Evolutionary conservation across 2,329 filamentous ascomycete genomes (phyloP).

Genomic region (Aspergillus tamarii): DNA sequence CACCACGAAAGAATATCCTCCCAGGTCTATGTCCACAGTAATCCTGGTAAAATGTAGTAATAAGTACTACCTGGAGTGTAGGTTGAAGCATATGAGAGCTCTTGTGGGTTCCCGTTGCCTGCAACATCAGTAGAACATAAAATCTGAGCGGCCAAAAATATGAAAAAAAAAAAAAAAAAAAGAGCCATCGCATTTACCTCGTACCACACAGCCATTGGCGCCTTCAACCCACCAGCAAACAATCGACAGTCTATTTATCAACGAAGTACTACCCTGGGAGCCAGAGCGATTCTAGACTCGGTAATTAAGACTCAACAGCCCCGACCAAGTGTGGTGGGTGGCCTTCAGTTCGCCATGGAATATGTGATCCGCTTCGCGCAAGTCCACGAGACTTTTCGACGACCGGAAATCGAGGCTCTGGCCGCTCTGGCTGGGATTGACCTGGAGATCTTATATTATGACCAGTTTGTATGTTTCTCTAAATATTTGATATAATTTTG

Average conservation of each 20-base stretch:
- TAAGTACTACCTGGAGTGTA: background rate
- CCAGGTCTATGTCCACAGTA: background rate
- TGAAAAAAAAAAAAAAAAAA: background rate
- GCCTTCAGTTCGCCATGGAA: slow-evolving; percentile 54
- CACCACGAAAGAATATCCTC: background rate
- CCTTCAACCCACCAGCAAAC: background rate
- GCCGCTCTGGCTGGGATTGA: slow-evolving; percentile 69
- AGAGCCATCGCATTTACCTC: background rate
- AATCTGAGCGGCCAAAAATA: background rate
- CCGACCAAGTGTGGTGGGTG: slow-evolving; percentile 3
- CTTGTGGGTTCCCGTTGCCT: background rate
- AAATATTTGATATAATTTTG: slow-evolving; percentile 9
- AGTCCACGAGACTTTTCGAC: slow-evolving; percentile 85
- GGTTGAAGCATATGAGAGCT: background rate
- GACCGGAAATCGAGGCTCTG: slow-evolving; percentile 80
- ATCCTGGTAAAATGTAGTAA: background rate
- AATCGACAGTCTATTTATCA: background rate
- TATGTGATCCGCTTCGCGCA: slow-evolving; percentile 91
- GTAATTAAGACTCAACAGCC: background rate
- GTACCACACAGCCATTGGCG: background rate
- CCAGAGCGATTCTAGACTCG: background rate
- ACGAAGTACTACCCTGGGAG: background rate
- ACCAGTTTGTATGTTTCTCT: slow-evolving; percentile 64
- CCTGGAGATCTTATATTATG: slow-evolving; percentile 75
- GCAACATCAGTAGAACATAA: background rate